Evolutionary conservation across 2,329 filamentous ascomycete species (phyloP).

Genomic region (Nemania sp.): DNA sequence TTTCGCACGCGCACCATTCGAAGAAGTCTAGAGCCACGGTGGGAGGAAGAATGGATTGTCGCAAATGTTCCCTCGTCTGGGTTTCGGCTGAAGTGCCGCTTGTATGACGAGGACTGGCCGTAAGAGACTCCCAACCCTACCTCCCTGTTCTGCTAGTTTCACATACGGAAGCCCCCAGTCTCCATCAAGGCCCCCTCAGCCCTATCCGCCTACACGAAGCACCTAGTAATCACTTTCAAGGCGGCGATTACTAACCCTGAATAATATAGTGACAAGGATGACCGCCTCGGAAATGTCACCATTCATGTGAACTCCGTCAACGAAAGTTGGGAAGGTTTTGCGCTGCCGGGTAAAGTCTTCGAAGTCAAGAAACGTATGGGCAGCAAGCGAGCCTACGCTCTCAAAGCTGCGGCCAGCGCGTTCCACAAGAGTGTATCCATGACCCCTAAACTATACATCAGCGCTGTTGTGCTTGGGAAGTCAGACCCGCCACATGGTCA

Average conservation of each 20-base stretch:
- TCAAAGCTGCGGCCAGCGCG: slow-evolving; percentile 70
- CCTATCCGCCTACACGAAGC: background rate
- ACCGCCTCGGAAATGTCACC: slow-evolving; percentile 85
- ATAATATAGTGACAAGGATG: slow-evolving; percentile 67
- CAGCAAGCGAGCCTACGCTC: slow-evolving; percentile 82
- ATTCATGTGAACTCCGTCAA: slow-evolving; percentile 64
- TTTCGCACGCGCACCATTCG: slow-evolving; percentile 79
- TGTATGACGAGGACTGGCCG: slow-evolving; percentile 88
- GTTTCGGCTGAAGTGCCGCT: slow-evolving; percentile 80
- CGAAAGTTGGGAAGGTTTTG: slow-evolving; percentile 71
- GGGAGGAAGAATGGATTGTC: slow-evolving; percentile 86
- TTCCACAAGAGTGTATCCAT: slow-evolving; percentile 67
- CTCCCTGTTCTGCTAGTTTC: background rate
- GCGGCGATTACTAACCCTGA: background rate
- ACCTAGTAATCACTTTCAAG: background rate
- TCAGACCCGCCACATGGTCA: slow-evolving; percentile 71
- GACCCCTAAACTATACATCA: slow-evolving; percentile 72
- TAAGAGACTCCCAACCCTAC: background rate
- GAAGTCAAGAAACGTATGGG: slow-evolving; percentile 81
- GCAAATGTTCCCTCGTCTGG: slow-evolving; percentile 82
- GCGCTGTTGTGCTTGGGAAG: slow-evolving; percentile 75
- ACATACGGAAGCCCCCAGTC: background rate
- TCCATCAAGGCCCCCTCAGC: background rate
- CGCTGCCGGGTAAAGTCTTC: slow-evolving; percentile 61
- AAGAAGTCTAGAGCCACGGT: slow-evolving; percentile 72